phyloP scores from a whole-genome alignment of 2,329 filamentous ascomycete species.

The Epichloe coenophiala region DNA sequence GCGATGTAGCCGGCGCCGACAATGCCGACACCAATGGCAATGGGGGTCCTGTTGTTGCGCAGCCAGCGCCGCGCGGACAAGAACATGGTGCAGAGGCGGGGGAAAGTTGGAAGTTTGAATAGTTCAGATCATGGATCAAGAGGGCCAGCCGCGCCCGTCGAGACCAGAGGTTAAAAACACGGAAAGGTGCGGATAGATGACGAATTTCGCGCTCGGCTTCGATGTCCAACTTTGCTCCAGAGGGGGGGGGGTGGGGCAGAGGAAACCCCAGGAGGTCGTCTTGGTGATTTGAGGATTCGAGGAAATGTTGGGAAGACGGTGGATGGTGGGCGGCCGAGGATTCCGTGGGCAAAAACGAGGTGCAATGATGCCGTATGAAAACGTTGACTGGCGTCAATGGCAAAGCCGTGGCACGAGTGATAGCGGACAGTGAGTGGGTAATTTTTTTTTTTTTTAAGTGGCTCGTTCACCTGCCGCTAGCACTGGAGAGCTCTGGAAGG shows the following conservation, averaged over 20 bases:
- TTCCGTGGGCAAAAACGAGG: neutral
- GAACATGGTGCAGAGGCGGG: conserved; percentile 33
- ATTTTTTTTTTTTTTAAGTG: no score
- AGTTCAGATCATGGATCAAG: conserved; percentile 1
- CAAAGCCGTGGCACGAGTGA: no score
- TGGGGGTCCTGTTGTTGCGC: conserved; percentile 76
- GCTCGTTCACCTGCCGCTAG: no score
- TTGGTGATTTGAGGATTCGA: no score
- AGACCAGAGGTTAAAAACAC: neutral
- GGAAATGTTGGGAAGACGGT: neutral
- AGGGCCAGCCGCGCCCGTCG: neutral
- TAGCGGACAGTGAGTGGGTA: no score
- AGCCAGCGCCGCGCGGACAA: conserved; percentile 78
- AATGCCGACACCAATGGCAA: conserved; percentile 78
- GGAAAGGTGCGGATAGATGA: neutral
- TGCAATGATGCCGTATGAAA: neutral
- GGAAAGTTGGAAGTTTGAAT: neutral
- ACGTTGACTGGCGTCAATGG: neutral
- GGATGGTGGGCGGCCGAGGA: neutral
- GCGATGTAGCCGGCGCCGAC: conserved; percentile 83
- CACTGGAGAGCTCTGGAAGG: no score
- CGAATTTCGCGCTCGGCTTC: neutral
- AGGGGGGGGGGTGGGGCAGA: no score
- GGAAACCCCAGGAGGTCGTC: neutral
- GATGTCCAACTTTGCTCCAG: neutral